Evolutionary conservation across 2,329 filamentous ascomycete species (phyloP).

Genomic region (Talaromyces sp.): DNA sequence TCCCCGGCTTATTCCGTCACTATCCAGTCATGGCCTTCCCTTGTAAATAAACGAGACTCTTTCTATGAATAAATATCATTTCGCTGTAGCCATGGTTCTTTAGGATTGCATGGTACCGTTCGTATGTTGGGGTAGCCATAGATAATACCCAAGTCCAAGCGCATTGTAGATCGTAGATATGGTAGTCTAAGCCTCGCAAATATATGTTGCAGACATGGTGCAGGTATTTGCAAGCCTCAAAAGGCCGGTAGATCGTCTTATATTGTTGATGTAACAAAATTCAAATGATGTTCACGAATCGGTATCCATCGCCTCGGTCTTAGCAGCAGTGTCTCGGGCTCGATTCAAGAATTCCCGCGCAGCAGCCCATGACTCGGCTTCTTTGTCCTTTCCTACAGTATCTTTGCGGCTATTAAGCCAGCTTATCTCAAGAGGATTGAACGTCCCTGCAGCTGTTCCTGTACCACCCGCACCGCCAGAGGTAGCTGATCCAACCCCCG

Average conservation of each 20-base stretch:
- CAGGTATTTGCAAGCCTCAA: neutral
- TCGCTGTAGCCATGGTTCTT: neutral
- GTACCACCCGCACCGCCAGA: constrained; percentile 18
- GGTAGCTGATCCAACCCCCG: neutral
- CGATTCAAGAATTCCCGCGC: constrained; percentile 52
- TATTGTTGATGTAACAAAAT: neutral
- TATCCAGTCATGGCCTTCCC: neutral
- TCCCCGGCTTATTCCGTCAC: neutral
- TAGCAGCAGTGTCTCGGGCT: constrained; percentile 12
- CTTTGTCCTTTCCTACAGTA: constrained; percentile 75
- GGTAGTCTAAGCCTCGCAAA: no score
- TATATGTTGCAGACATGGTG: neutral
- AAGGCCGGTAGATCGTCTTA: neutral
- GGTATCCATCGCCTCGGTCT: constrained; percentile 33
- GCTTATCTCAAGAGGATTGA: constrained; percentile 69
- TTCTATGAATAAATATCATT: neutral
- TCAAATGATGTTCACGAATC: constrained; percentile 1
- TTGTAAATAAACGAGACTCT: neutral
- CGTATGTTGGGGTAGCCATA: neutral
- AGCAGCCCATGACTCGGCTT: constrained; percentile 69
- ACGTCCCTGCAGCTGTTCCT: constrained; percentile 29
- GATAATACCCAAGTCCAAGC: neutral
- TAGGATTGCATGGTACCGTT: neutral
- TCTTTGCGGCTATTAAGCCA: constrained; percentile 84
- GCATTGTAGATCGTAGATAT: no score